These are phyloP conservation scores for Neofusicoccum parvum DNA, from an alignment of 2,329 filamentous ascomycete genomes.

Conservation along the genomic window DNA sequence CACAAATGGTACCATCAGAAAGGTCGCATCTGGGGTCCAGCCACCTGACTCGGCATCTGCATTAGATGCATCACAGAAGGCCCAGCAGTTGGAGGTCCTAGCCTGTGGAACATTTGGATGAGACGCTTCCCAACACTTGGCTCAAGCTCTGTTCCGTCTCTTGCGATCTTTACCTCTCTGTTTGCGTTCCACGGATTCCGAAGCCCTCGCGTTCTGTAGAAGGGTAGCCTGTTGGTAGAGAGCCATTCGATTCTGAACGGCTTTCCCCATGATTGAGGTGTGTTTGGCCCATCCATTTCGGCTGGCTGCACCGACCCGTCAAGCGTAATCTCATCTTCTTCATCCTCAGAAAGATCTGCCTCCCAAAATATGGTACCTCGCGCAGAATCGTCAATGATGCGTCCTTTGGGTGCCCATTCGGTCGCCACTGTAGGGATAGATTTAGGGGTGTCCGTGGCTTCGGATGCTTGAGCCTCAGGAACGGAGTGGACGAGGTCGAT, in stretches of 20 bases:
- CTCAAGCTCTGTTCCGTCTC: constrained; percentile 92
- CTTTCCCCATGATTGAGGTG: constrained; percentile 75
- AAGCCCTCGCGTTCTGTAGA: constrained; percentile 83
- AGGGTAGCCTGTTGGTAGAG: constrained; percentile 79
- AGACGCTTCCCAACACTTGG: constrained; percentile 76
- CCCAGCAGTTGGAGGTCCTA: constrained; percentile 25
- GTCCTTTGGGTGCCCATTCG: constrained; percentile 75
- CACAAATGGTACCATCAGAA: not conserved
- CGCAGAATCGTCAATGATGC: constrained; percentile 88
- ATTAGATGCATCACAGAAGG: constrained; percentile 11
- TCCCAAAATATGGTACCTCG: constrained; percentile 99
- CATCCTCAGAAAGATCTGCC: constrained; percentile 64
- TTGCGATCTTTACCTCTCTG: constrained; percentile 91
- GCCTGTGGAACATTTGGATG: constrained; percentile 73
- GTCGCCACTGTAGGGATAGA: constrained; percentile 80
- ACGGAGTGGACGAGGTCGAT: constrained; percentile 49
- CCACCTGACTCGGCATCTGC: constrained; percentile 11
- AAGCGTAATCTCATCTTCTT: constrained; percentile 53
- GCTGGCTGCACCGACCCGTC: constrained; percentile 42
- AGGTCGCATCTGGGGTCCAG: constrained; percentile 15
- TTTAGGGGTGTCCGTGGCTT: constrained; percentile 69
- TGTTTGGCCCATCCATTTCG: constrained; percentile 26
- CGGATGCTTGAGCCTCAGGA: constrained; percentile 56
- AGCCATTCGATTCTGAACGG: constrained; percentile 92
- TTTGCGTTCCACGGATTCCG: constrained; percentile 96